Evolutionary conservation across 495 filamentous ascomycete species (phyloP).

Genomic region (Hypoxylon fuscum): DNA sequence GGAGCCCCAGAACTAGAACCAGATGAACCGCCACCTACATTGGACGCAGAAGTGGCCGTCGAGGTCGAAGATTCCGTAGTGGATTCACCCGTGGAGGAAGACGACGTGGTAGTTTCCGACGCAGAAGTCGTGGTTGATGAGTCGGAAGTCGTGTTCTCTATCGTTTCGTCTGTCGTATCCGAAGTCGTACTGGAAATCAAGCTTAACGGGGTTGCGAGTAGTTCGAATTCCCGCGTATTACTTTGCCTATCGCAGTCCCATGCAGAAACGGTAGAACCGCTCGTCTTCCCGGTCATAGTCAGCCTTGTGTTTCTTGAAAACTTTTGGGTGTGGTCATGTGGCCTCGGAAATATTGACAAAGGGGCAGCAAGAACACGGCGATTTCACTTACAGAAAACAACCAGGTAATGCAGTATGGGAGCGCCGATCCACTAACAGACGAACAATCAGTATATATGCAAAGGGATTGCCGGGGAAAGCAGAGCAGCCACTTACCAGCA

Average conservation of each 20-base stretch:
- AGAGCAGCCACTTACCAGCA: slow-evolving; percentile 24
- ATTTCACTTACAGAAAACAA: slow-evolving; percentile 29
- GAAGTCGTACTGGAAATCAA: slow-evolving; percentile 16
- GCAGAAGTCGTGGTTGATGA: slow-evolving; percentile 3
- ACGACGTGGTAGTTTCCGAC: not conserved
- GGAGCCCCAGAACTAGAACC: slow-evolving; percentile 12
- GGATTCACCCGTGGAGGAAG: too few relatives aligned
- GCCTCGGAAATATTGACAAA: not conserved
- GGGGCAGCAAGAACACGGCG: not conserved
- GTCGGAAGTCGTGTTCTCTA: not conserved
- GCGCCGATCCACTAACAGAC: slow-evolving; percentile 13
- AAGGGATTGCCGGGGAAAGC: too few relatives aligned
- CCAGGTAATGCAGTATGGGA: slow-evolving; percentile 35
- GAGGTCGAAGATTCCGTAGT: too few relatives aligned
- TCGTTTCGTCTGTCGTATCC: not conserved
- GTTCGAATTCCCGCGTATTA: slow-evolving; percentile 16
- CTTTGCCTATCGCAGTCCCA: slow-evolving; percentile 32
- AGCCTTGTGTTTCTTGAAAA: slow-evolving; percentile 3
- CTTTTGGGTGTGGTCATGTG: not conserved
- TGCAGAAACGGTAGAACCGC: slow-evolving; percentile 24
- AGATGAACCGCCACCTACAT: not conserved
- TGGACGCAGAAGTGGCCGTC: too few relatives aligned
- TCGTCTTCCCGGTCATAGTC: slow-evolving; percentile 18
- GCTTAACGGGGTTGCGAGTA: slow-evolving; percentile 32
- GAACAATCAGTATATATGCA: not conserved